A percentile compares a stretch with the other conserved stretches of the same genome.
Conservation (phyloP, 176 grass and related monocot genomes). For the Thalia dealbata region DNA sequence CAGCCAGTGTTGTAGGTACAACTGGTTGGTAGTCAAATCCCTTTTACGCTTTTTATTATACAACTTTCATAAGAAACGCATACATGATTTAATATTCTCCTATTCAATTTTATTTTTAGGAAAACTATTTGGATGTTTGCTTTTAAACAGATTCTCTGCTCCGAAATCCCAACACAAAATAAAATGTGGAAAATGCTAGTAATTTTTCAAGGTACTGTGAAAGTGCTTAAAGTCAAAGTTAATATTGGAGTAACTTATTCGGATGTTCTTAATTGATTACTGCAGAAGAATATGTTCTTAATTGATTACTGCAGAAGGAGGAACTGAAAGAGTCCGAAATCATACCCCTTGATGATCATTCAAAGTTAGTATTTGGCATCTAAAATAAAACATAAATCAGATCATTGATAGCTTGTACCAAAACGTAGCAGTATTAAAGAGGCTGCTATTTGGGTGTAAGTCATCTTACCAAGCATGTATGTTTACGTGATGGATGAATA, state of each 20-base stretch:
- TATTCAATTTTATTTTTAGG: too few species aligned
- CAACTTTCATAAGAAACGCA: too few species aligned
- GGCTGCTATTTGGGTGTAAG: background rate
- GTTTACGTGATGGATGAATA: constrained; percentile 88
- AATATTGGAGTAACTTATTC: background rate
- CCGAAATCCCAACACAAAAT: too few species aligned
- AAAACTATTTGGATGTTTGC: too few species aligned
- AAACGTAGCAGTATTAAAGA: background rate
- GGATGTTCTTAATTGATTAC: background rate
- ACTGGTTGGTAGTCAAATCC: too few species aligned
- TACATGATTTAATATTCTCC: too few species aligned
- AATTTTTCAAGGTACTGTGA: too few species aligned
- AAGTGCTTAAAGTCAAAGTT: too few species aligned
- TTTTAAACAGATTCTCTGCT: too few species aligned
- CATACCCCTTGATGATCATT: background rate
- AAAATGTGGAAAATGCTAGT: too few species aligned
- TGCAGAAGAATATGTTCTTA: background rate
- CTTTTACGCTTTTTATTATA: too few species aligned
- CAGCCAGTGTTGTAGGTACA: too few species aligned
- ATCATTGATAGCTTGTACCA: background rate
- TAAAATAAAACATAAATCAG: background rate
- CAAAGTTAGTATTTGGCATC: background rate
- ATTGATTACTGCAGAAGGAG: background rate
- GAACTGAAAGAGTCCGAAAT: background rate
- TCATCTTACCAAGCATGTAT: constrained; percentile 68